Conservation (phyloP, 164 flowering plant genomes). For the Stephania yunnanensis region DNA sequence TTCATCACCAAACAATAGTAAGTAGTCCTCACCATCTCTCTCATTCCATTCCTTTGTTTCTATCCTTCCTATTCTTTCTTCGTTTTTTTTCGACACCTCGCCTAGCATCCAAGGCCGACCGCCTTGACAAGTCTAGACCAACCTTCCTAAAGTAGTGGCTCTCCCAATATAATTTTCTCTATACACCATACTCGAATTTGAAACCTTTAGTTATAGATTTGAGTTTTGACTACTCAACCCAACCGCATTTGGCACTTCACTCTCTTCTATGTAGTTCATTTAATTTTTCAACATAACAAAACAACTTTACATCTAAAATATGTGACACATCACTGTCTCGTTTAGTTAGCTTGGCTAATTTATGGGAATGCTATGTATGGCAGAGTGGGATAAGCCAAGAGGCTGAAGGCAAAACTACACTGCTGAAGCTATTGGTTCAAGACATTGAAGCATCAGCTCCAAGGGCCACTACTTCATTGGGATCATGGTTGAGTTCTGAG, state of each 20-base stretch:
- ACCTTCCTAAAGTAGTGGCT: no score
- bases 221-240: no score
- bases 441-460: slow-evolving; percentile 28
- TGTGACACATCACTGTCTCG: background rate
- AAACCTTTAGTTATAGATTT: no score
- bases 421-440: slow-evolving; percentile 29
- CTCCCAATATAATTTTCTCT: no score
- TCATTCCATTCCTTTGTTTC: no score
- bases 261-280: background rate
- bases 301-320: background rate
- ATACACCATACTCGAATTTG: no score
- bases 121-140: no score
- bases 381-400: slow-evolving; percentile 4
- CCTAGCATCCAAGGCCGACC: no score
- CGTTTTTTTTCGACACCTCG: no score
- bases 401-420: slow-evolving; percentile 18
- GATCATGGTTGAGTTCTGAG: background rate
- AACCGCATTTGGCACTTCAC: no score
- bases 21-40: slow-evolving; percentile 12
- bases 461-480: slow-evolving; percentile 3
- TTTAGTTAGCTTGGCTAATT: background rate
- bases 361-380: background rate
- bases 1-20: slow-evolving; percentile 24
- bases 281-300: background rate
- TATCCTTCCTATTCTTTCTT: no score